Percentiles rank a stretch among this genome's conserved stretches.
Evolutionary conservation across 2,329 filamentous ascomycete species (phyloP).

Genomic region (Talaromyces sp.): DNA sequence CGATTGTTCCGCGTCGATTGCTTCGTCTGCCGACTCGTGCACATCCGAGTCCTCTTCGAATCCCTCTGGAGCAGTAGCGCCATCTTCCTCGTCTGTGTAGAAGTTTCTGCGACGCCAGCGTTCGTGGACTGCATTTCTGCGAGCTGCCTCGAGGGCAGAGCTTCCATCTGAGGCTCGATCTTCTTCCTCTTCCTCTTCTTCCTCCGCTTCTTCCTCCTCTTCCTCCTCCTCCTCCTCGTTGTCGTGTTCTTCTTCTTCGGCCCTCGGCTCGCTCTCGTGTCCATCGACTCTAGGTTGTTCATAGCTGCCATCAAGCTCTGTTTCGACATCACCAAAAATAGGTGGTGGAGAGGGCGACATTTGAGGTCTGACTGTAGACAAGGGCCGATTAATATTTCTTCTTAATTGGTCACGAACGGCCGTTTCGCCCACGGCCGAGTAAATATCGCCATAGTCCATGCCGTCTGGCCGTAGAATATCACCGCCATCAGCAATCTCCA

Average conservation of each 20-base stretch:
- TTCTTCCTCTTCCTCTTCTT: conserved; percentile 1
- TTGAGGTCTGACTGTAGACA: conserved; percentile 11
- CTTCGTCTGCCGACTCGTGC: conserved; percentile 46
- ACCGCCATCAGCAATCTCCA: conserved; percentile 58
- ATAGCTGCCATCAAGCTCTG: neutral
- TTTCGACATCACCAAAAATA: conserved; percentile 22
- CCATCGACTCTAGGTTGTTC: neutral
- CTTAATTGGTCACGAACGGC: conserved; percentile 28
- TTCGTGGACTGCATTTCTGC: conserved; percentile 53
- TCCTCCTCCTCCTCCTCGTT: neutral
- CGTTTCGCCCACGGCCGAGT: conserved; percentile 55
- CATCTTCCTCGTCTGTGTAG: conserved; percentile 82
- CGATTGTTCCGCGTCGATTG: conserved; percentile 42
- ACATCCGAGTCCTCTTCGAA: conserved; percentile 47
- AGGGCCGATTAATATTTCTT: neutral
- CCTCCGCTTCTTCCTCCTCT: conserved; percentile 4
- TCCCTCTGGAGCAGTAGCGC: conserved; percentile 58
- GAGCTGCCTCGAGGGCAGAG: conserved; percentile 15
- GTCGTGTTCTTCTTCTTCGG: neutral
- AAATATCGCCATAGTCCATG: conserved; percentile 57
- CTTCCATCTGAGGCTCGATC: conserved; percentile 7
- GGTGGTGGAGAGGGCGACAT: conserved; percentile 10
- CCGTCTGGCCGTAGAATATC: conserved; percentile 57
- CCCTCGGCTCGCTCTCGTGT: neutral
- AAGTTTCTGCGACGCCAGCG: conserved; percentile 74